Evolutionary conservation across 805 yeast genomes (phyloP), one percentile per base, ranked within the genome.

Genomic region (Metschnikowia continentalis): DNA sequence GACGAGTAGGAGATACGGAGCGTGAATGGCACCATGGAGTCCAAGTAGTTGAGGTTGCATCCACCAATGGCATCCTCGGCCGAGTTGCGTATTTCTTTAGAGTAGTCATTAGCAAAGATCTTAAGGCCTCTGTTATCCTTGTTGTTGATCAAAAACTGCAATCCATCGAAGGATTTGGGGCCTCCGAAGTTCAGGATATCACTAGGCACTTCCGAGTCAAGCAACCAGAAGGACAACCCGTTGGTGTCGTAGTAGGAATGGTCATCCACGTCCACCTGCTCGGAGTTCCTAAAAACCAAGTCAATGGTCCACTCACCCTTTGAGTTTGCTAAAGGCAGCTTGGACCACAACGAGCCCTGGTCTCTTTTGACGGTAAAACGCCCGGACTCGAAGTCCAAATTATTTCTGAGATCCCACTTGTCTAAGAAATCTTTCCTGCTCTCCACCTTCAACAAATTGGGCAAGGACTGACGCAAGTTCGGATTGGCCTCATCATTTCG

Each of bases 1-100:
- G 66, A 65, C 22, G 81, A 77, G 59, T 84, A 85, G 7, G 85
- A 80, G 13, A 87, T 56, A 66, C 90, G 79, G n/a, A 86, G 48
- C 1, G 88, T 84, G 22, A 79, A 71, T 10, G 95, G 95, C 5
- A 86, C 88, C 54, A 80, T 80, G 0, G 89, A 80, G 58, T 82
- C 83, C 63, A 86, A 84, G 58, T 79, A 87, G 8, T 72, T 70
- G 56, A 83, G 64, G n/a, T 71, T 65, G 68, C 89, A 84, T 11
- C 79, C 72, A 0, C 85, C 86, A 54, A 83, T 70, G 0, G 81
- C 63, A 35, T 65, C 64, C 6, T 51, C 55, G 42, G 71, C 59
- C 11, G 65, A 51, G 41, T 71, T 61, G 11, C 70, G 62, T 1
- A 61, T 35, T 10, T 64, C 65, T 26, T 67, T 66, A 0, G 80